Conservation (phyloP, 2,329 filamentous ascomycete genomes). For the Penicillium sp. region DNA sequence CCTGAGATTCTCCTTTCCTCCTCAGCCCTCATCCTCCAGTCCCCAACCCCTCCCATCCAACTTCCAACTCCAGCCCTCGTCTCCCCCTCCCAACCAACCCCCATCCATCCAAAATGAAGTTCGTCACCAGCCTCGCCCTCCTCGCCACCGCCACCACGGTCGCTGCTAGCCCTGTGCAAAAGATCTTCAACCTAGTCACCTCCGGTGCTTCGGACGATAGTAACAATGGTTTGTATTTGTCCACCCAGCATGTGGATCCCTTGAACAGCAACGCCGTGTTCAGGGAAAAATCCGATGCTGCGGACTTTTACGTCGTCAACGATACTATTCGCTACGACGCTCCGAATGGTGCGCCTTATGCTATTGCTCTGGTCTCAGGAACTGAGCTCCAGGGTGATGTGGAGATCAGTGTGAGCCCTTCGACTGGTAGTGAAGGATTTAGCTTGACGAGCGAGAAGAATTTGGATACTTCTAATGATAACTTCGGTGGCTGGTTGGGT, state of each 20-base stretch:
- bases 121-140: conserved; percentile 4
- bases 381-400: background rate
- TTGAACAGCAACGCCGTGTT: conserved; percentile 6
- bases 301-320: background rate
- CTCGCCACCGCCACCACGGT: background rate
- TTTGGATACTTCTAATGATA: background rate
- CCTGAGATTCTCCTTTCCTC: background rate
- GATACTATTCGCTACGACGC: conserved; percentile 1
- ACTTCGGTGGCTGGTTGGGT: conserved; percentile 7
- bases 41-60: background rate
- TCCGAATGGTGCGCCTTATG: background rate
- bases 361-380: conserved; percentile 1
- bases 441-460: background rate
- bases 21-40: background rate
- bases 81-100: background rate
- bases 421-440: conserved; percentile 4
- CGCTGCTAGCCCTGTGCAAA: conserved; percentile 1
- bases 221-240: conserved; percentile 1
- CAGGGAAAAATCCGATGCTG: background rate
- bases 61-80: background rate
- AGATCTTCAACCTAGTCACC: conserved; percentile 4
- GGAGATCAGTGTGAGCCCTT: background rate
- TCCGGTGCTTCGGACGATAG: background rate
- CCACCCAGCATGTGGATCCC: background rate
- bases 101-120: conserved; percentile 5